phyloP scores from a whole-genome alignment of 176 grass and related monocot species.

The Aegilops longissima region DNA sequence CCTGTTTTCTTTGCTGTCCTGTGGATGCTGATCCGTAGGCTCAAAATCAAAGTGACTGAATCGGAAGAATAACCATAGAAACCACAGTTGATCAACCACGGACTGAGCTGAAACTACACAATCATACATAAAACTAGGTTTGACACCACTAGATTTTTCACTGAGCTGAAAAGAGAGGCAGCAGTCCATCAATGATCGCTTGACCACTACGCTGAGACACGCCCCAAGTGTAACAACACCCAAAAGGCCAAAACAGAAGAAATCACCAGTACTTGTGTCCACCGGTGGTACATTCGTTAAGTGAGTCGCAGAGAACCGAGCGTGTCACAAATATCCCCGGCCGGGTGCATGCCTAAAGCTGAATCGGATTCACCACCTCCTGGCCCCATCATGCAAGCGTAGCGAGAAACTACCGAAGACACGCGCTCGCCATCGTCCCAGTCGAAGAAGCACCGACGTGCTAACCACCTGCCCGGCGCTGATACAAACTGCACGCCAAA shows the following conservation, averaged over 20 bases:
- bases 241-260: not conserved
- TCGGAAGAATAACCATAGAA: too few relatives aligned
- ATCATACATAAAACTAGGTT: too few relatives aligned
- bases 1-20: too few relatives aligned
- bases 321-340: not conserved
- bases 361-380: not conserved
- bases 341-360: not conserved
- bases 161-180: too few relatives aligned
- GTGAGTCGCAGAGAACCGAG: conserved; percentile 10
- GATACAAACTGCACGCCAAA: conserved; percentile 24
- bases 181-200: too few relatives aligned
- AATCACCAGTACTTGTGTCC: too few relatives aligned
- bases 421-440: not conserved
- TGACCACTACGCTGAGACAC: too few relatives aligned
- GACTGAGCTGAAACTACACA: too few relatives aligned
- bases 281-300: not conserved
- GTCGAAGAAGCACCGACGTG: conserved; percentile 51
- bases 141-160: too few relatives aligned
- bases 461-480: conserved; percentile 26
- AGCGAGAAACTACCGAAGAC: not conserved
- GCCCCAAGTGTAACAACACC: not conserved
- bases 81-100: too few relatives aligned
- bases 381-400: not conserved
- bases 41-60: too few relatives aligned
- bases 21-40: too few relatives aligned